phyloP scores from a whole-genome alignment of 2,329 filamentous ascomycete species.

The Dothidotthia symphoricarpi region DNA sequence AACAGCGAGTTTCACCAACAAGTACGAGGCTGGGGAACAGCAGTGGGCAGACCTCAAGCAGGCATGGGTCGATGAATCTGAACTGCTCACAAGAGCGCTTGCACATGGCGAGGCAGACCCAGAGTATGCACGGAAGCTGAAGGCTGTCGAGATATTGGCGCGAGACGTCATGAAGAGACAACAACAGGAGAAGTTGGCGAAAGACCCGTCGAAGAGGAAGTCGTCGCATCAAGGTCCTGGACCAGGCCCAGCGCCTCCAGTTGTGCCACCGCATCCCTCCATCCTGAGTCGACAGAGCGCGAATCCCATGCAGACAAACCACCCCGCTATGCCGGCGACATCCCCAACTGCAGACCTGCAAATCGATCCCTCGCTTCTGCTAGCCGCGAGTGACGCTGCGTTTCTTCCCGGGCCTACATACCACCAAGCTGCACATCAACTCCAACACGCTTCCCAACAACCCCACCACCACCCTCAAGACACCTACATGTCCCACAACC shows the following conservation, averaged over 20 bases:
- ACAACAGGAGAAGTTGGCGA: slow-evolving; percentile 63
- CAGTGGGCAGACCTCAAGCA: slow-evolving; percentile 70
- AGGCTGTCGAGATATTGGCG: slow-evolving; percentile 68
- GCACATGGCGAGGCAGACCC: slow-evolving; percentile 53
- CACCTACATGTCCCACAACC: slow-evolving; percentile 5
- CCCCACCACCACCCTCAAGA: slow-evolving; percentile 33
- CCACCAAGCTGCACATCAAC: slow-evolving; percentile 11
- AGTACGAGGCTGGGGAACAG: slow-evolving; percentile 67
- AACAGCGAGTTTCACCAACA: slow-evolving; percentile 67
- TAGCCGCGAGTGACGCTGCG: slow-evolving; percentile 55
- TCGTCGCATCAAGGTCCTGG: slow-evolving; percentile 42
- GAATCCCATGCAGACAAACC: slow-evolving; percentile 10
- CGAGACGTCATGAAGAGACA: slow-evolving; percentile 76
- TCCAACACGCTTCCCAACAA: slow-evolving; percentile 29
- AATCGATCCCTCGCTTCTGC: slow-evolving; percentile 62
- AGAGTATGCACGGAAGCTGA: slow-evolving; percentile 56
- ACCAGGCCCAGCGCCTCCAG: slow-evolving; percentile 42
- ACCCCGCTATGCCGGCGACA: slow-evolving; percentile 10
- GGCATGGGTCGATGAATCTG: slow-evolving; percentile 62
- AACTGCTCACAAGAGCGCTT: slow-evolving; percentile 57
- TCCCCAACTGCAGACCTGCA: slow-evolving; percentile 55
- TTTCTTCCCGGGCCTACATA: slow-evolving; percentile 24
- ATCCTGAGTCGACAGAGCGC: slow-evolving; percentile 18
- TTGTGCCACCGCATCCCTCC: slow-evolving; percentile 17
- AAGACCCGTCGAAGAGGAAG: slow-evolving; percentile 51